Evolutionary conservation across 1,284 basidiomycete genomes (phyloP), one percentile per base, ranked within the genome.

Genomic region (Ceratobasidium sp.): DNA sequence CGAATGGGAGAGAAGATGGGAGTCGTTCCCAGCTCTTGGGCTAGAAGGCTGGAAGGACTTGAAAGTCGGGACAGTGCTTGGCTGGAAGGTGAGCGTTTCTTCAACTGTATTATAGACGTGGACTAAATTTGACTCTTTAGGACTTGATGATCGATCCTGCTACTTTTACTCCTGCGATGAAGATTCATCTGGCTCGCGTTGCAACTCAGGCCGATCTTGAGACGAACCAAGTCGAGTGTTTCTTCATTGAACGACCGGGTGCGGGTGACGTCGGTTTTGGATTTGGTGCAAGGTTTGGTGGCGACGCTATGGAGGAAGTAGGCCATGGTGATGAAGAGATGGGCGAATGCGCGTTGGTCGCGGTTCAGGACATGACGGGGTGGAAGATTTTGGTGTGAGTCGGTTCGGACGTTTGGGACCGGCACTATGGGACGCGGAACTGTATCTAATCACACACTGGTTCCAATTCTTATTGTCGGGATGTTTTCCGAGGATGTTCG

Each of bases 141-240:
- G 84, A 78, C 18, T 82, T 89, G 2, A 85, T 81, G 1, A 82
- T 89, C 55, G 85, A 88, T 76, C 85, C 84, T 10, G 76, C 77
- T 3, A 87, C 86, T 3, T 84, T 84, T 64, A 83, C 85, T 0
- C 87, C 87, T 0, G 87, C 88, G 75, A 79, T 83, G 61, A 76
- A 87, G 48, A 79, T 87, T 21, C 80, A 80, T 32, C 74, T 85
- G 18, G 86, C 82, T 0, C 79, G 79, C 3, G 77, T 87, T 18
- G 46, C 16, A 16, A 14, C 34, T 3, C 6, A 21, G 9, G 28
- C 46, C 10, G 61, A 64, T 34, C 52, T 43, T 6, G 10, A 2
- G 16, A 43, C 65, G 14, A 58, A 46, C 12, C 14, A 45, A 21
- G 41, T 58, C n/a, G 53, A 70, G 30, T 70, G 65, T 10, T 70